These are phyloP conservation scores for Cupressus sempervirens DNA, from an alignment of 75 land plant species.

Conservation along the genomic window DNA sequence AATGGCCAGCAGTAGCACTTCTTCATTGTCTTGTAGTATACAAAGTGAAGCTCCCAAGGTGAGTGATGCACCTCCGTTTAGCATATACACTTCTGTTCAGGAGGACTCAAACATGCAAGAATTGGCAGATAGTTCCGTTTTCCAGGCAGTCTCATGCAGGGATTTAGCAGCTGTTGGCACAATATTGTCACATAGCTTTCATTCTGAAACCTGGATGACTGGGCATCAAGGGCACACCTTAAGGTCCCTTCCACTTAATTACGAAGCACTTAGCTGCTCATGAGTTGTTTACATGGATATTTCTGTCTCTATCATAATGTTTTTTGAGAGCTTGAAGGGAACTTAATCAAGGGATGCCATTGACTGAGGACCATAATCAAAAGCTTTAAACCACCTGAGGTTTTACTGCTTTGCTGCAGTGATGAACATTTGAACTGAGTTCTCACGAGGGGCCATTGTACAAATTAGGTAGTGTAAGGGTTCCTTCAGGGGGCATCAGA, in stretches of 20 bases:
- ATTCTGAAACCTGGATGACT: conserved; percentile 9
- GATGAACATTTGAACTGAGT: not conserved
- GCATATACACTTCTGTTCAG: not conserved
- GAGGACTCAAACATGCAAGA: conserved; percentile 4
- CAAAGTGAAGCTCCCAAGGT: not conserved
- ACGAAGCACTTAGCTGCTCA: conserved; percentile 14
- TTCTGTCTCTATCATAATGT: not conserved
- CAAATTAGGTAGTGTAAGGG: not conserved
- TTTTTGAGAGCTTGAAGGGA: not conserved
- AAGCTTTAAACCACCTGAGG: not conserved
- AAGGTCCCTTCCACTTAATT: conserved; percentile 11
- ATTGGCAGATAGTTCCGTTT: conserved; percentile 15
- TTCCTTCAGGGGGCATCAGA: not conserved
- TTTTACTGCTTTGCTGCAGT: not conserved
- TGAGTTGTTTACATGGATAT: not conserved
- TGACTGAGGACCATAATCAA: not conserved
- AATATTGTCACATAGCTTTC: conserved; percentile 32
- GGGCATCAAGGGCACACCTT: conserved; percentile 21
- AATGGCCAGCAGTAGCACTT: not conserved
- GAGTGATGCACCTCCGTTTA: conserved; percentile 5
- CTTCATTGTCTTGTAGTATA: not conserved
- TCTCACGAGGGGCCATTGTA: not conserved
- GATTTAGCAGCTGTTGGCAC: conserved; percentile 60
- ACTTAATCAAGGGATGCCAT: not conserved
- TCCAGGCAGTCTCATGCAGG: conserved; percentile 61